These are phyloP conservation scores for Jasminum sambac DNA, from an alignment of 257 asterid species.

Conservation along the genomic window DNA sequence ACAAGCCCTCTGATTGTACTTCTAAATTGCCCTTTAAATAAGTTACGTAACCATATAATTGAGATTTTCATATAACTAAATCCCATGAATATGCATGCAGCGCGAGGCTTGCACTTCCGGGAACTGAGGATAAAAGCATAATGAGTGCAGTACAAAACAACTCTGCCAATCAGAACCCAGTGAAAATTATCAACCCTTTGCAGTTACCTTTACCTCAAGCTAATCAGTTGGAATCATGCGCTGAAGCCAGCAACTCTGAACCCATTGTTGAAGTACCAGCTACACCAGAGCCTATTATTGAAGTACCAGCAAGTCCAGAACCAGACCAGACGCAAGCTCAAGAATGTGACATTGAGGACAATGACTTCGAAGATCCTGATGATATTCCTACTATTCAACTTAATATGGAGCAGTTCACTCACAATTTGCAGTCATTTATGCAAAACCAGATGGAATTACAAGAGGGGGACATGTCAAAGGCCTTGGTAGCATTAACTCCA, in stretches of 20 bases:
- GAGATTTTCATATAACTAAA: slow-evolving; percentile 23
- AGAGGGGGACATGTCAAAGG: background rate
- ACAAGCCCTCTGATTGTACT: too few species aligned
- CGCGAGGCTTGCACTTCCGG: slow-evolving; percentile 92
- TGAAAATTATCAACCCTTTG: slow-evolving; percentile 43
- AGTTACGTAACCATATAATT: background rate
- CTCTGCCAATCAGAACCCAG: slow-evolving; percentile 41
- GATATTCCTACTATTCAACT: slow-evolving; percentile 3
- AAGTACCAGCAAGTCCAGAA: slow-evolving; percentile 1
- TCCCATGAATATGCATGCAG: slow-evolving; percentile 49
- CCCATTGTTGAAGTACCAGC: slow-evolving; percentile 74
- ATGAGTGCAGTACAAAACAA: slow-evolving; percentile 44
- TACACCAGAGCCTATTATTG: slow-evolving; percentile 24
- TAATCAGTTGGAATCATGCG: slow-evolving; percentile 28
- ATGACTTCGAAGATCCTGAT: background rate
- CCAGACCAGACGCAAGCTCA: background rate
- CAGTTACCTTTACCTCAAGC: slow-evolving; percentile 60
- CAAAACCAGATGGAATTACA: background rate
- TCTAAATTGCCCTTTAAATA: background rate
- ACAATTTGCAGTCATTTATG: background rate
- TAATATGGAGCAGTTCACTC: background rate
- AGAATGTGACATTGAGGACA: background rate
- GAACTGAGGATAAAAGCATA: slow-evolving; percentile 70
- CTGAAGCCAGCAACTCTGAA: slow-evolving; percentile 41
- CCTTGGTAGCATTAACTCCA: slow-evolving; percentile 1